Percentiles rank a stretch among this genome's conserved stretches.
Conservation (phyloP, 2,329 filamentous ascomycete species). For the Colletotrichum sp. region DNA sequence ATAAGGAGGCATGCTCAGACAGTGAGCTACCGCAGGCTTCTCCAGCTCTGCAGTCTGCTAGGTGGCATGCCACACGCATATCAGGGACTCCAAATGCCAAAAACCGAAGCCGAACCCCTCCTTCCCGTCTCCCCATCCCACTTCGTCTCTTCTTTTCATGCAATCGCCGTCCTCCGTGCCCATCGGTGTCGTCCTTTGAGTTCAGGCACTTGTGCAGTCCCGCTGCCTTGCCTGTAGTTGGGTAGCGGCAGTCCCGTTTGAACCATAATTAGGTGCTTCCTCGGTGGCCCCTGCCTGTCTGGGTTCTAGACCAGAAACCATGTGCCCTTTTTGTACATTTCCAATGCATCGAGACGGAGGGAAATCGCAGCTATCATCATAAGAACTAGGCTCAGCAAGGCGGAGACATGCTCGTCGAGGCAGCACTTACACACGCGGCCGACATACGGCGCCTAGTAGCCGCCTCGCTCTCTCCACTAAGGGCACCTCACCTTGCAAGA, state of each 20-base stretch:
- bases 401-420: background rate
- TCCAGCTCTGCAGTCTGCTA: background rate
- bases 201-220: slow-evolving; percentile 7
- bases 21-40: background rate
- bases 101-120: background rate
- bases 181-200: background rate
- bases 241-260: background rate
- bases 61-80: background rate
- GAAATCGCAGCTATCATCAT: background rate
- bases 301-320: background rate
- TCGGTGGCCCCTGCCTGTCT: background rate
- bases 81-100: background rate
- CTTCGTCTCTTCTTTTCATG: slow-evolving; percentile 15
- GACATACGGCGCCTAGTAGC: background rate
- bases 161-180: slow-evolving; percentile 8
- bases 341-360: background rate
- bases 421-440: slow-evolving; percentile 5
- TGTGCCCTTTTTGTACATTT: background rate
- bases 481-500: background rate
- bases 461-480: background rate
- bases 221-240: background rate
- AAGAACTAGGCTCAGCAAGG: background rate
- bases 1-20: background rate
- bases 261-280: background rate
- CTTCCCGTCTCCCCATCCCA: slow-evolving; percentile 1